Percentiles rank a stretch among this genome's conserved stretches.
Conservation (phyloP, 129 eudicot genomes). For the Rutidosis leptorrhynchoides region DNA sequence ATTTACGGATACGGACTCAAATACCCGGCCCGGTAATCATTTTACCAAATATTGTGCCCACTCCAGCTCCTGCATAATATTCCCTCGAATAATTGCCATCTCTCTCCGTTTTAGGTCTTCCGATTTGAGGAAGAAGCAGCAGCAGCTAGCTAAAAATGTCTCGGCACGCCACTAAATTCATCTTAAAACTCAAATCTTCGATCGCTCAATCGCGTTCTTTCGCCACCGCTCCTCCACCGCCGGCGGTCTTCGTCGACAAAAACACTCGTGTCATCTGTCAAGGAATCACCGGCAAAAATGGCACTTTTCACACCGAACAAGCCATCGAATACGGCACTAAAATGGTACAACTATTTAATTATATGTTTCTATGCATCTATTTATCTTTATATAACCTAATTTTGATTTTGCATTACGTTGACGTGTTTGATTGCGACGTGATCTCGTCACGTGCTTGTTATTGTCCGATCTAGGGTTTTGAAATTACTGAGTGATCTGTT, state of each 20-base stretch:
- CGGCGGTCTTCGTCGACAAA: slow-evolving; percentile 92
- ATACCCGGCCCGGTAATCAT: not conserved
- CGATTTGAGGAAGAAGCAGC: not conserved
- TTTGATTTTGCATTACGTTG: slow-evolving; percentile 12
- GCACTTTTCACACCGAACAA: slow-evolving; percentile 95
- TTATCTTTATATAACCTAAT: not conserved
- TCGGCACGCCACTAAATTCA: slow-evolving; percentile 69
- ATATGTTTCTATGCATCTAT: not conserved
- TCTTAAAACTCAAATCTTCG: slow-evolving; percentile 47
- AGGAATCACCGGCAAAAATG: slow-evolving; percentile 92
- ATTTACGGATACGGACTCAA: not conserved
- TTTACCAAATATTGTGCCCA: not conserved
- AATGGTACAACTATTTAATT: slow-evolving; percentile 46
- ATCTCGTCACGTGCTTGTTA: not conserved
- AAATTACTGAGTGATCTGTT: slow-evolving; percentile 22
- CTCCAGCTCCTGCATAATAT: not conserved
- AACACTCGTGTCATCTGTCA: slow-evolving; percentile 97
- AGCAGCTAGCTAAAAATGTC: slow-evolving; percentile 37
- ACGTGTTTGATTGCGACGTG: slow-evolving; percentile 18
- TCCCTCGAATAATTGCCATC: not conserved
- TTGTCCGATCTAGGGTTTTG: slow-evolving; percentile 37
- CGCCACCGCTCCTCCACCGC: slow-evolving; percentile 83
- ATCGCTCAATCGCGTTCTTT: slow-evolving; percentile 46
- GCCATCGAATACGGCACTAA: slow-evolving; percentile 98
- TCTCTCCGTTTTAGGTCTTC: not conserved